A percentile compares a stretch with the other conserved stretches of the same genome.
Evolutionary conservation across 2,329 filamentous ascomycete species (phyloP).

Genomic region (Neonectria coccinea): DNA sequence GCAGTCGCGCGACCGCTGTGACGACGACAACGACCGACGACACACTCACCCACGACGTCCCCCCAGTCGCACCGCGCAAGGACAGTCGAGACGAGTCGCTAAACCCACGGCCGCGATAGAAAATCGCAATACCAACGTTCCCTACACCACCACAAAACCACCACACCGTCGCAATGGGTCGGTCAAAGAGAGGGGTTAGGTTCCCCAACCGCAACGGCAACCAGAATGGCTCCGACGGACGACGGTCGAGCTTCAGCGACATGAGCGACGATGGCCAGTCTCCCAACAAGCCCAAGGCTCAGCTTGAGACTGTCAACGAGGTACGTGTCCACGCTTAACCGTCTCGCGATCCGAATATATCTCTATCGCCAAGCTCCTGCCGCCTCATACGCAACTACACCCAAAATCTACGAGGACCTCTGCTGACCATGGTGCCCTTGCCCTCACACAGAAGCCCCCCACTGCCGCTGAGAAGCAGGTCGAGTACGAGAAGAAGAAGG

Average conservation of each 20-base stretch:
- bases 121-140: neutral
- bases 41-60: slow-evolving; percentile 2
- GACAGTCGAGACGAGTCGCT: neutral
- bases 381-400: neutral
- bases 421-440: slow-evolving; percentile 34
- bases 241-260: slow-evolving; percentile 79
- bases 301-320: slow-evolving; percentile 52
- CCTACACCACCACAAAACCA: slow-evolving; percentile 19
- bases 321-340: slow-evolving; percentile 39
- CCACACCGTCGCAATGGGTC: slow-evolving; percentile 47
- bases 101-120: slow-evolving; percentile 3
- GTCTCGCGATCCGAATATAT: neutral
- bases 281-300: slow-evolving; percentile 46
- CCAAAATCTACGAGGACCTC: neutral
- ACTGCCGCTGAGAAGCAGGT: slow-evolving; percentile 56
- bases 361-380: neutral
- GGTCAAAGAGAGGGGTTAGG: slow-evolving; percentile 64
- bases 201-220: slow-evolving; percentile 62
- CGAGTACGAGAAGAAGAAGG: slow-evolving; percentile 98
- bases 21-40: slow-evolving; percentile 5
- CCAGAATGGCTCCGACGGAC: slow-evolving; percentile 58
- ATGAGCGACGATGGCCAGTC: slow-evolving; percentile 66
- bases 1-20: slow-evolving; percentile 21
- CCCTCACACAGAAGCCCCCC: slow-evolving; percentile 54
- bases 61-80: slow-evolving; percentile 1